Base-by-base conservation (phyloP, 1,284 basidiomycete species). In the Pholiota adiposa region DNA sequence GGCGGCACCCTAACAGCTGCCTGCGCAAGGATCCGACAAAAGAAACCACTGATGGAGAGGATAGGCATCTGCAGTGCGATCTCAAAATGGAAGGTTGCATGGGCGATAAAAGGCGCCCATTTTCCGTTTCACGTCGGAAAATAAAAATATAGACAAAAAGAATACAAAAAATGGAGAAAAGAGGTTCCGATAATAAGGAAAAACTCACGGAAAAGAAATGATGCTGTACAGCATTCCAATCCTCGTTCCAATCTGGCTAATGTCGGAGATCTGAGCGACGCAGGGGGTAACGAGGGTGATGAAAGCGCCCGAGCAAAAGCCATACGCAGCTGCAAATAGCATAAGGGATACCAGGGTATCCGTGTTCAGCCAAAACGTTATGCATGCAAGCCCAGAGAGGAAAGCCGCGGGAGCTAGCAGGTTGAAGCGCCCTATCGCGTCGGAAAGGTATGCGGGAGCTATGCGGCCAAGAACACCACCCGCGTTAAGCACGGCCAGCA, bases 181-280 rank as follows among this genome's bases (percentile, higher is more conserved):
- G 7, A 53, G n/a, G 16, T 27, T 29, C 44, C 44, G 18, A 64
- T 2, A 27, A 38, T 31, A 36, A 56, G 40, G 34, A 46, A 52
- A 9, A 2, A 86, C 87, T 79, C 69, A 89, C 87, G 87, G 85
- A 48, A 89, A 76, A 0, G 88, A 86, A 25, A 88, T 81, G 18
- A 87, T 71, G 25, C 76, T 84, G 65, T 89, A 89, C 49, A 89
- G 66, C 59, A 83, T 73, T 18, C 87, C 87, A 40, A 89, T 83
- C 43, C 85, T 77, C 18, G 78, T 78, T 3, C 88, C 87, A 54
- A 88, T 81, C 67, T 83, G 79, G 8, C 73, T 64, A n/a, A 80
- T 73, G 29, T 85, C 79, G 29, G 83, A 83, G 61, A 88, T 87
- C 61, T 83, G 81, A n/a, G 82, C 84, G 7, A 88, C 80, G 63